These are phyloP conservation scores for Rhizomucor miehei DNA, from an alignment of 371 early-diverging fungal genomes.

Conservation along the genomic window DNA sequence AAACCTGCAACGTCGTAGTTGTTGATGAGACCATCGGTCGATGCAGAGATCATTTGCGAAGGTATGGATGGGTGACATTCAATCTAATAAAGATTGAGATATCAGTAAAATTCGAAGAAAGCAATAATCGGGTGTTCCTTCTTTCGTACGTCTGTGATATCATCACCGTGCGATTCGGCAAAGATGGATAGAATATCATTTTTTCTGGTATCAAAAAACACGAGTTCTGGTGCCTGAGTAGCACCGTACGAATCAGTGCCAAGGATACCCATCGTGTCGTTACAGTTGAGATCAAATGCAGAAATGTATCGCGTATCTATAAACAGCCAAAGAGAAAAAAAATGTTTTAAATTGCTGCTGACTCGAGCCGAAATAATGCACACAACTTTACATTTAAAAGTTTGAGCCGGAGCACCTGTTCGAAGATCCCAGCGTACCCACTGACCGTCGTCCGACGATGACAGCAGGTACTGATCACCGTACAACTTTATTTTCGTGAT, in stretches of 20 bases:
- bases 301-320: constrained; percentile 19
- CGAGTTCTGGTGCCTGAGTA: constrained; percentile 60
- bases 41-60: constrained; percentile 61
- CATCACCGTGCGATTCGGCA: constrained; percentile 86
- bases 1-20: constrained; percentile 66
- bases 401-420: constrained; percentile 47
- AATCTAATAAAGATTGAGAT: constrained; percentile 42
- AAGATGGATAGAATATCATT: constrained; percentile 53
- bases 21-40: constrained; percentile 79
- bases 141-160: constrained; percentile 66
- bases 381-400: constrained; percentile 58
- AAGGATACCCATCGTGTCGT: constrained; percentile 65
- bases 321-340: not conserved
- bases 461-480: constrained; percentile 58
- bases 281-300: constrained; percentile 67
- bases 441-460: constrained; percentile 60
- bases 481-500: constrained; percentile 63
- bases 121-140: not conserved
- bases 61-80: constrained; percentile 72
- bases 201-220: constrained; percentile 70
- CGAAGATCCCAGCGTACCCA: constrained; percentile 76
- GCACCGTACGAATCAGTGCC: constrained; percentile 64
- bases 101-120: too few relatives aligned
- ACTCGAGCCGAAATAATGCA: too few relatives aligned
- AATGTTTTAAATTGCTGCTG: too few relatives aligned